These are phyloP conservation scores for Plantago ovata DNA, from an alignment of 257 asterid genomes.

Conservation along the genomic window DNA sequence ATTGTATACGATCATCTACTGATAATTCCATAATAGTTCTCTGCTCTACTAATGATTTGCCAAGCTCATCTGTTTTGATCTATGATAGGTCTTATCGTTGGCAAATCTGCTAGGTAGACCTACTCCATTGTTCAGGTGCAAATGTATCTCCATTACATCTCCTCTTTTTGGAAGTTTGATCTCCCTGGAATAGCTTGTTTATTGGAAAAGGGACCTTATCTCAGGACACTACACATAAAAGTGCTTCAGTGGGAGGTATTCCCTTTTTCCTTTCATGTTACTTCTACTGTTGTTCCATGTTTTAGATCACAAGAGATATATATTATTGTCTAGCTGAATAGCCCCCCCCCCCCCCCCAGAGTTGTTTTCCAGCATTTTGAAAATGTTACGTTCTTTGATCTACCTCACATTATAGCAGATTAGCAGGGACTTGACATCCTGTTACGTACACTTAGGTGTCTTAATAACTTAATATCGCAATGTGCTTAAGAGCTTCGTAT, in stretches of 20 bases:
- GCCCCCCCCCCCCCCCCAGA: too few species aligned
- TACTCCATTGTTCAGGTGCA: background rate
- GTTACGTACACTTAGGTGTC: too few species aligned
- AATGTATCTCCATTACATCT: background rate
- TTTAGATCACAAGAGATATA: too few species aligned
- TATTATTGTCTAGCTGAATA: too few species aligned
- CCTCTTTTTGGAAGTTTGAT: background rate
- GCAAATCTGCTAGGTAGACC: background rate
- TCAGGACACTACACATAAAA: background rate
- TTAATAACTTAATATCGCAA: too few species aligned
- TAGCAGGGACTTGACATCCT: too few species aligned
- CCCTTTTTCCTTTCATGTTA: background rate
- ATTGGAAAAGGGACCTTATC: background rate
- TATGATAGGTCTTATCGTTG: background rate
- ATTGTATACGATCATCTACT: background rate
- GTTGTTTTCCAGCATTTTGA: too few species aligned
- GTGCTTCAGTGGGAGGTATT: background rate
- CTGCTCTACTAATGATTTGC: background rate
- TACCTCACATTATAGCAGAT: too few species aligned
- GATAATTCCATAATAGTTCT: too few species aligned
- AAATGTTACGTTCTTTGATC: too few species aligned
- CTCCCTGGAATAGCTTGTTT: constrained; percentile 1
- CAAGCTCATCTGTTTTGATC: background rate
- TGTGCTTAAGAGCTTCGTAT: too few species aligned
- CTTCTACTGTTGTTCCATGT: background rate